Evolutionary conservation across 306 rosid species (phyloP), one percentile per base, ranked within the genome.

Genomic region (Vigna hirtella): DNA sequence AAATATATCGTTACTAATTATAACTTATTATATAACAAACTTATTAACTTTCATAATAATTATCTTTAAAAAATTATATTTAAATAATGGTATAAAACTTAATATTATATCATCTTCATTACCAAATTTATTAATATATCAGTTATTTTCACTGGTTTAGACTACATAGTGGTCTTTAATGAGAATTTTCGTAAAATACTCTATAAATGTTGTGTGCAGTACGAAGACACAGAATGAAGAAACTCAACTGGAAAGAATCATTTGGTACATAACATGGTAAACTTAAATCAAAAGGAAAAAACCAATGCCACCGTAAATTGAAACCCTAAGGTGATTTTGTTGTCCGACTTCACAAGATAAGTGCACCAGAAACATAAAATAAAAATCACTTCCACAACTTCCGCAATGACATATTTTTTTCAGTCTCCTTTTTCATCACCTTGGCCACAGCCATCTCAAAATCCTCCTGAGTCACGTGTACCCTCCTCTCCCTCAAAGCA

Each of bases 371-470:
- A 62, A 76, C 55, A 77, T 34, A 14, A 83, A 83, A 61, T 55
- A 65, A 83, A 68, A 61, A 62, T 85, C 88, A 96, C 88, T 96
- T 91, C 99, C 99, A 96, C 65, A 96, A 86, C 94, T 96, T 96
- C 74, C 98, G 92, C 83, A 96, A 78, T 5, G 99, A 96, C 99
- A 96, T 91, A 69, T 91, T 96, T 83, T 93, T 96, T 87, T 93
- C 96, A 0, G 91, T 91, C 73, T 96, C 99, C 97, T 93, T 91
- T 78, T 96, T 96, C 99, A 93, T 96, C n/a, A 93, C 99, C 93
- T 96, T 96, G 42, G 98, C 99, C 68, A 96, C 99, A 3, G 97
- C 99, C 97, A 96, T 96, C 89, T 96, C 99, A 58, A 96, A 96
- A 81, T 96, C 99, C 80, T 96, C 99, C 77, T 96, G 96, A 2